Evolutionary conservation across 371 early-diverging fungal species (phyloP), one percentile per base, ranked within the genome.

Genomic region (Syncephalastrum monosporum): DNA sequence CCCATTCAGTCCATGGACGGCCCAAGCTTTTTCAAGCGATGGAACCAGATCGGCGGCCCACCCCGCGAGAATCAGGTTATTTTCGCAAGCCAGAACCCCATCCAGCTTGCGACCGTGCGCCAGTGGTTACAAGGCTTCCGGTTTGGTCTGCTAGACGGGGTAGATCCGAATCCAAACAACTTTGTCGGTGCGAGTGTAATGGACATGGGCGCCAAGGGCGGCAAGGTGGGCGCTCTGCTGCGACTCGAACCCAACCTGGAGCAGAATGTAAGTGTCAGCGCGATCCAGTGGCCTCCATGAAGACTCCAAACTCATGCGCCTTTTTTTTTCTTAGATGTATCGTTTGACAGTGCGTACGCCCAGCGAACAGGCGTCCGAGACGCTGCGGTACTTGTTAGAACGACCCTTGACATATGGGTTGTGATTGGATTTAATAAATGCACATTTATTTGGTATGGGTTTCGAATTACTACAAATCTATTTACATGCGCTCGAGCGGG

Each of bases 1-100:
- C 92, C 94, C 2, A 90, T 95, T 12, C 75, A 74, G 14, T 73
- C 68, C 10, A 84, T 98, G 66, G 65, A 84, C 19, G 82, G 87
- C 6, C 56, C 72, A n/a, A 95, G 93, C 71, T 98, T 95, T 70
- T 94, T 96, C 63, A 74, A 81, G 17, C 84, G 97, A 21, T 98
- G 99, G 99, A 90, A 89, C 65, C 97, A 96, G 71, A 90, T 98
- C 59, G 96, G 93, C 16, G 94, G 91, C 0, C 68, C 89, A 5
- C 90, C 91, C 15, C 81, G 90, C 16, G 96, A 95, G 63, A 77
- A 71, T 19, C 92, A 91, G 64, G 69, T 66, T 25, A 82, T 92
- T 44, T 88, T 92, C 67, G 75, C 78, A 52, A 72, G 84, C n/a
- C 74, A 77, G 5, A 67, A 69, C 0, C 81, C 82, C 23, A 86